Evolutionary conservation across 2,329 filamentous ascomycete genomes (phyloP), one percentile per base, ranked within the genome.

Genomic region (Teratosphaeria pseudoeucalypti): DNA sequence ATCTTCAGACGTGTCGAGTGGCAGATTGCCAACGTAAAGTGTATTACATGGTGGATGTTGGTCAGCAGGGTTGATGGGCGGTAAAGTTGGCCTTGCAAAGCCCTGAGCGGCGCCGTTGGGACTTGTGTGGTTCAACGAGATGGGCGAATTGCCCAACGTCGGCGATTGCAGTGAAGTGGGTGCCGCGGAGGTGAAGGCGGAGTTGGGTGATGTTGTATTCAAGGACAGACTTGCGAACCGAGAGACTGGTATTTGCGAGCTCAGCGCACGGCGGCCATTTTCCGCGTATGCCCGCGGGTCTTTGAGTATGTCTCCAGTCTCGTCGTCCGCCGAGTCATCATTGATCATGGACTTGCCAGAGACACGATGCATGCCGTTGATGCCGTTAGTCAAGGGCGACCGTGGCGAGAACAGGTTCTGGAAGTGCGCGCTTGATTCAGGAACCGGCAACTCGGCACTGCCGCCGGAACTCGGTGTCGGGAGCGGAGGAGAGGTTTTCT

Each of bases 21-120:
- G 94, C 52, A 99, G 78, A 69, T 99, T 97, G n/a, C 94, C 92
- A 23, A 99, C 92, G 70, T 99, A 97, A 6, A 99, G 81, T 0
- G 94, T 99, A 71, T 99, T 97, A 81, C 94, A 97, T 0, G 94
- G 94, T 1, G 92, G 92, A 67, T 97, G 96, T 74, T 96, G 89
- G 70, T 99, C 92, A 12, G 92, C 92, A 0, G 92, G 92, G 66
- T 97, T 97, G 62, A 90, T 89, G 0, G 92, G 88, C 14, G 92
- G 92, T 63, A 90, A 89, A 62, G 86, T 87, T 63, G 85, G 84
- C 68, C 79, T 81, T 63, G 77, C 79, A 65, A 82, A 88, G 64
- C 83, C 78, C 64, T 82, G 81, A 67, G 81, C 87, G 60, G 78
- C 78, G 54, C 78, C 75, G 57, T 78, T 81, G 14, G 76, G 72